Base-by-base conservation (phyloP, 345 rosid genomes). In the Rhodamnia rubescens region DNA sequence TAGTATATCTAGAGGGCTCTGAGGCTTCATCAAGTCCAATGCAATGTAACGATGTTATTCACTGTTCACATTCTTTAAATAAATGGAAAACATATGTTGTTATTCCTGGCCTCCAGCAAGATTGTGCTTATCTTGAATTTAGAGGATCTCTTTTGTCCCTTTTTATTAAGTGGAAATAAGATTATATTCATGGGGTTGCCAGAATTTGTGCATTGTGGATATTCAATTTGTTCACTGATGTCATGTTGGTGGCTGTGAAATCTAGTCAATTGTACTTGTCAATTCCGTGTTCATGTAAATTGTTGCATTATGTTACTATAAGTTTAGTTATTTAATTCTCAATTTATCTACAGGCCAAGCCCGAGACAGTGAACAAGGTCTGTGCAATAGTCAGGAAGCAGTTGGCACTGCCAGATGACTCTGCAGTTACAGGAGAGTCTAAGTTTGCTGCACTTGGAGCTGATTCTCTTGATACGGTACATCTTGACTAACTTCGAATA, bases 381-480 rank as follows among this genome's bases (percentile, higher is more conserved):
- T 86, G 90, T 84, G 88, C 84, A 0, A 88, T 90, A 64, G 91
- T 90, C n/a, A 89, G 74, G 90, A 89, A 91, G 85, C 88, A 91
- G 83, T 47, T 89, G 85, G 92, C 90, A 20, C 44, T 89, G 53
- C 52, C 91, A 14, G 85, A 74, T 50, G 90, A 84, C 18, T 22
- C 86, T 84, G 59, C 58, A 3, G 86, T 89, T 26, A 84, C 85
- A 12, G 90, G 90, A 27, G 89, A 87, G 42, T 90, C 89, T 18
- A 89, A 88, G 61, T 90, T 90, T 54, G 59, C 84, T 44, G 84
- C 87, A n/a, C 90, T 89, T 51, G 91, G 90, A 59, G 90, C 91
- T 69, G 91, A 89, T 83, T 88, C 90, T 84, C 88, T 89, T 13
- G 92, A 91, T 49, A 89, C 91, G 80, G 92, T 88, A 87, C 80